Base-by-base conservation (phyloP, 148 eudicot species). In the Spergularia bocconei region DNA sequence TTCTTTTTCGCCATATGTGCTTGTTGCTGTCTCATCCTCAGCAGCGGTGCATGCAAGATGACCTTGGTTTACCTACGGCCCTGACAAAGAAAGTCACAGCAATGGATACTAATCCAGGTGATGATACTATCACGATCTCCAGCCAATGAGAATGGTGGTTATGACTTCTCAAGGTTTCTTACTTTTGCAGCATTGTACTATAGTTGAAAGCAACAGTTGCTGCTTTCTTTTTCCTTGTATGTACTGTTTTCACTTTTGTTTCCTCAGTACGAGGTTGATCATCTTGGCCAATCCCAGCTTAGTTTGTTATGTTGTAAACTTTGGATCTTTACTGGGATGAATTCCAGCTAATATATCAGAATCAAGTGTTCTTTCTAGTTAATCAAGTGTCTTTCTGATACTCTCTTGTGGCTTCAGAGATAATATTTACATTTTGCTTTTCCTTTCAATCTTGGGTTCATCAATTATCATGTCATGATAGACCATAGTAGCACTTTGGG, bases 31-130 rank as follows among this genome's bases (percentile, higher is more conserved):
- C 91, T 14, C 96, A 92, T 80, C 97, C 99, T 61, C 99, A 91
- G 70, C 99, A 95, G 60, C 91, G 99, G 7, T 88, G 96, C 75
- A 72, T 85, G 13, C 97, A 95, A 84, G 99, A 95, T 73, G 90
- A 90, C 70, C 54, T 90, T 41, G 87, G 83, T 63, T 16, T 92
- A 62, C 99, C 99, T 72, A 87, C 81, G 81, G 63, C 91, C 33
- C 85, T 95, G n/a, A 54, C 78, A 4, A 92, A 85, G 79, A 95
- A 89, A 85, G 75, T 84, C 25, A 85, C 90, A 2, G 47, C 85
- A 7, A 60, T 77, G 17, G 96, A 86, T 53, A 9, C 85, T 19
- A 67, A 71, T 47, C 85, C 77, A 69, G 85, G 78, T 58, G 90
- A 91, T 47, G 96, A 85, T 60, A 67, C 23, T 55, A 85, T 84